Evolutionary conservation across 805 yeast species (phyloP), one percentile per base, ranked within the genome.

Genomic region (Brettanomyces sp.): DNA sequence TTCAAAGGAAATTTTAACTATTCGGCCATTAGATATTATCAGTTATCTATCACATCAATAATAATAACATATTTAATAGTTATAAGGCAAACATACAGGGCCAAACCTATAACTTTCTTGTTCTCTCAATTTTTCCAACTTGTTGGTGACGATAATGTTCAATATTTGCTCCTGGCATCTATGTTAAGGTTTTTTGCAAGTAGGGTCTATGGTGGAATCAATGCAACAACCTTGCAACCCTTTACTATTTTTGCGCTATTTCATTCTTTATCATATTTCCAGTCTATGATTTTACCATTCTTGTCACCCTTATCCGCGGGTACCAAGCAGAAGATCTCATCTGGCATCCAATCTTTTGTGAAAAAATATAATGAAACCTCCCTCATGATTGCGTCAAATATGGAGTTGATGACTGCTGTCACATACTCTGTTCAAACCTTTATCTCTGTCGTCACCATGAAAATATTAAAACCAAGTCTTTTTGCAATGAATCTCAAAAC

Each of bases 61-160:
- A 65, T 81, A 18, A 53, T 73, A n/a, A 79, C 87, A 0, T 83
- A 82, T 56, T 60, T 70, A 22, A 79, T 83, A 40, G 86, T 82
- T 8, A 60, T 82, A 32, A 73, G 78, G 55, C 85, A 81, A 56
- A 71, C 78, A 36, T 73, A 74, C 61, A 73, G 73, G 56, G 60
- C 72, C 8, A 67, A 55, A 47, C 66, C 61, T 32, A 54, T 58
- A 18, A 48, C 57, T 1, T 56, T 57, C 44, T 55, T 49, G 47
- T 59, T 53, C 37, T 53, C 60, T 5, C 65, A 53, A 53, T 57
- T 47, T 39, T 52, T 43, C 44, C 64, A 51, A 52, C 59, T 62
- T 43, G 53, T 59, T 44, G 58, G 58, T 52, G 80, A 82, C 60
- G 87, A 80, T 58, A 83, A 83, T 58, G 67, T 77, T 46, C 86